phyloP scores from a whole-genome alignment of 495 filamentous ascomycete genomes.

The Amniculicola lignicola region DNA sequence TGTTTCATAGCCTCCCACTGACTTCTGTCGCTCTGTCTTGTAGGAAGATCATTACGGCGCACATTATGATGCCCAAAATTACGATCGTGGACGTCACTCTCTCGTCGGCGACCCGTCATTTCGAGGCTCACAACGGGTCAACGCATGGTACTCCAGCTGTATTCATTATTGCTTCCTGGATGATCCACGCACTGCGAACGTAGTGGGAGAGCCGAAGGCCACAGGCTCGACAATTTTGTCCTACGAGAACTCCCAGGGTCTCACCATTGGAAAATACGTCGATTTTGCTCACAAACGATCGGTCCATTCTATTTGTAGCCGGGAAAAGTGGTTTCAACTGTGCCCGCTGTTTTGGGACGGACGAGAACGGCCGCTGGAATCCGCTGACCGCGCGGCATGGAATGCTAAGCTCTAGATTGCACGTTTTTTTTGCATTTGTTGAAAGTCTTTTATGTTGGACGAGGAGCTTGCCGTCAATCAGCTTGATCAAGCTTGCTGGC shows the following conservation, averaged over 20 bases:
- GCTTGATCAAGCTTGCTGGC: too few relatives aligned
- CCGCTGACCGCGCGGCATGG: too few relatives aligned
- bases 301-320: conserved; percentile 55
- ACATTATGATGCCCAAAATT: conserved; percentile 60
- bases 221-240: conserved; percentile 58
- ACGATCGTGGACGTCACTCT: conserved; percentile 65
- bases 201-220: conserved; percentile 65
- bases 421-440: too few relatives aligned
- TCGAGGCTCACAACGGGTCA: conserved; percentile 63
- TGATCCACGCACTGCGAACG: conserved; percentile 59
- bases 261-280: conserved; percentile 61
- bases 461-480: too few relatives aligned
- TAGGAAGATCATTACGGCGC: conserved; percentile 66
- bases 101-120: conserved; percentile 62
- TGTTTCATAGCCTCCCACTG: too few relatives aligned
- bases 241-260: conserved; percentile 63
- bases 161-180: conserved; percentile 71
- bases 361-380: too few relatives aligned
- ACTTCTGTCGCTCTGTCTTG: too few relatives aligned
- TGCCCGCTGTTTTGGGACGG: conserved; percentile 50
- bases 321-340: conserved; percentile 66
- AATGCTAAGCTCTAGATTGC: too few relatives aligned
- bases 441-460: too few relatives aligned
- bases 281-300: conserved; percentile 64
- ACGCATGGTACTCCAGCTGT: conserved; percentile 64